Base-by-base conservation (phyloP, 129 eudicot genomes). In the Helichrysum umbraculigerum region DNA sequence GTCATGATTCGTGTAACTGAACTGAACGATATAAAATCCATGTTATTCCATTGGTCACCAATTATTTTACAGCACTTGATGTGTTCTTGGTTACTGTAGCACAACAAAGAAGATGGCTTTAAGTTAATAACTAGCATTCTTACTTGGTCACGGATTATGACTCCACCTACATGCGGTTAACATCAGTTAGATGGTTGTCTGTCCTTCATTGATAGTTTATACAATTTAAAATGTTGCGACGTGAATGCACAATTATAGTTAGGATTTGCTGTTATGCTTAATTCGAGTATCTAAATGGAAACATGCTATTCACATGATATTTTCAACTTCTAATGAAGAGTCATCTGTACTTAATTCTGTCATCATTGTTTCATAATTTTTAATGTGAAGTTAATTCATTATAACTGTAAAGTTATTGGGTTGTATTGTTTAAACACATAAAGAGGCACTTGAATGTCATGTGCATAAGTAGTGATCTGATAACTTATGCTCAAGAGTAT, bases 81-180 rank as follows among this genome's bases (percentile, higher is more conserved):
- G 66, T 54, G 63, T 52, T 52, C 6, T 37, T 57, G 51, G 70
- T 58, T 39, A 28, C 50, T 56, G 10, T 57, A 69, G 62, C 76
- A 68, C 75, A 58, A 44, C 51, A 17, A 57, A 68, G 33, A 58
- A 69, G 14, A 65, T 52, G 73, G 21, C 56, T 76, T 33, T 14
- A 47, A 47, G 54, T 47, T 12, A 47, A 12, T 4, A 47, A 47
- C 17, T 47, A 47, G 2, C 54, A 47, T 14, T 47, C 1, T 4
- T 47, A 47, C 54, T 14, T 47, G 54, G 54, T 14, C 1, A 1
- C 17, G 54, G 54, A 47, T 47, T 17, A 47, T 47, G 47, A 1
- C 14, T 9, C 47, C 15, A 9, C 10, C 47, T 41, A 41, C 47
- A 41, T 41, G 47, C 8, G 47, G 14, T 41, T 9, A 41, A 41